Conservation (phyloP, 2,329 filamentous ascomycete genomes). For the Alternaria sp. region DNA sequence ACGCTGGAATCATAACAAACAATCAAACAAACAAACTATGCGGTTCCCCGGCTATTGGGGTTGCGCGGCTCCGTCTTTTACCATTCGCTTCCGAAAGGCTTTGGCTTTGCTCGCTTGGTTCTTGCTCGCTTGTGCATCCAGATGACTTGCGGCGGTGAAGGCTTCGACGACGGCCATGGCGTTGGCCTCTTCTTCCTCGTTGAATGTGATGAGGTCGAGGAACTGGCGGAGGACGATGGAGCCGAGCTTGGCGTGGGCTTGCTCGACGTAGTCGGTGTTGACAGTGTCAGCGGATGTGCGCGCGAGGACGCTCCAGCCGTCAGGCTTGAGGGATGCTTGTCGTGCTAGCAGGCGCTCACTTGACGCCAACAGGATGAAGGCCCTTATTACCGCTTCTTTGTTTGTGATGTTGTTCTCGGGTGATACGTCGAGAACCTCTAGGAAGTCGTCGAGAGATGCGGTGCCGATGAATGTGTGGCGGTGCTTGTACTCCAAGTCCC, state of each 20-base stretch:
- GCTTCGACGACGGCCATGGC: constrained; percentile 34
- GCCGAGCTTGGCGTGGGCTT: constrained; percentile 35
- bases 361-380: constrained; percentile 33
- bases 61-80: constrained; percentile 10
- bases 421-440: constrained; percentile 33
- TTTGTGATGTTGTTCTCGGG: constrained; percentile 24
- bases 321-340: constrained; percentile 23
- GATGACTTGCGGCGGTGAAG: constrained; percentile 34
- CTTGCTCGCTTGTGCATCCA: constrained; percentile 29
- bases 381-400: constrained; percentile 27
- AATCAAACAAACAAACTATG: constrained; percentile 3
- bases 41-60: background rate
- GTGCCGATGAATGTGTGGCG: constrained; percentile 44
- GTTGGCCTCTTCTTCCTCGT: constrained; percentile 21
- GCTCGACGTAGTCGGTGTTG: constrained; percentile 28
- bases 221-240: constrained; percentile 35
- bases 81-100: constrained; percentile 33
- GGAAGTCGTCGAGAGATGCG: constrained; percentile 38
- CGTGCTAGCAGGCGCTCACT: constrained; percentile 36
- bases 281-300: constrained; percentile 26
- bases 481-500: constrained; percentile 41
- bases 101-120: constrained; percentile 28
- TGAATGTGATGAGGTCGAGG: constrained; percentile 33
- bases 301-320: constrained; percentile 37
- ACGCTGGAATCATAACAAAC: constrained; percentile 1